phyloP scores from a whole-genome alignment of 1,284 basidiomycete species.

The Porphyrellus sp. region DNA sequence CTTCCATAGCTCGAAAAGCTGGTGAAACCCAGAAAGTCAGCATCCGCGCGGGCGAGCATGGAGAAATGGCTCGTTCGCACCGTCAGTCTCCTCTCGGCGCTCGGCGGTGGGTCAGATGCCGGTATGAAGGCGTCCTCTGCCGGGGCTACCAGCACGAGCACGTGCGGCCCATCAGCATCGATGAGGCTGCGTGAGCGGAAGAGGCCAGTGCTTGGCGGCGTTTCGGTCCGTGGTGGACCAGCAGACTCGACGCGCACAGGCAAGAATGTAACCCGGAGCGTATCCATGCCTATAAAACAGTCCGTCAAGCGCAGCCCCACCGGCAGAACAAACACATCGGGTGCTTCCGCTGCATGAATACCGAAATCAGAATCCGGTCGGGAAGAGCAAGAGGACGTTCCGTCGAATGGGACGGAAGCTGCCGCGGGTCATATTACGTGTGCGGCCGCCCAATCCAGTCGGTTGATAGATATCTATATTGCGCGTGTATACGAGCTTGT shows the following conservation, averaged over 20 bases:
- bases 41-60: conserved; percentile 32
- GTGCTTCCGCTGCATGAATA: not conserved
- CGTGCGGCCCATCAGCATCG: conserved; percentile 38
- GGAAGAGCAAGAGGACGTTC: not conserved
- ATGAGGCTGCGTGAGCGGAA: conserved; percentile 60
- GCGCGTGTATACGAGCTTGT: no score
- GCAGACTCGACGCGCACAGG: not conserved
- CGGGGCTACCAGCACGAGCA: conserved; percentile 4
- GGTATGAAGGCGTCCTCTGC: conserved; percentile 23
- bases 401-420: conserved; percentile 37
- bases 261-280: conserved; percentile 8
- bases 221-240: not conserved
- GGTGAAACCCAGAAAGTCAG: conserved; percentile 56
- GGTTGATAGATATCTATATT: no score
- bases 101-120: conserved; percentile 32
- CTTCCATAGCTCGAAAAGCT: conserved; percentile 69
- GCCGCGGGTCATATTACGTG: conserved; percentile 52
- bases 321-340: conserved; percentile 25
- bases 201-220: conserved; percentile 26
- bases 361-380: not conserved
- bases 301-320: conserved; percentile 28
- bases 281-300: conserved; percentile 6
- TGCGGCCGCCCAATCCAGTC: conserved; percentile 38
- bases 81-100: conserved; percentile 41
- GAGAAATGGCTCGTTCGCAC: conserved; percentile 60